Percentiles rank a stretch among this genome's conserved stretches.
These are phyloP conservation scores for Cadophora malorum DNA, from an alignment of 2,329 filamentous ascomycete genomes.

Conservation along the genomic window DNA sequence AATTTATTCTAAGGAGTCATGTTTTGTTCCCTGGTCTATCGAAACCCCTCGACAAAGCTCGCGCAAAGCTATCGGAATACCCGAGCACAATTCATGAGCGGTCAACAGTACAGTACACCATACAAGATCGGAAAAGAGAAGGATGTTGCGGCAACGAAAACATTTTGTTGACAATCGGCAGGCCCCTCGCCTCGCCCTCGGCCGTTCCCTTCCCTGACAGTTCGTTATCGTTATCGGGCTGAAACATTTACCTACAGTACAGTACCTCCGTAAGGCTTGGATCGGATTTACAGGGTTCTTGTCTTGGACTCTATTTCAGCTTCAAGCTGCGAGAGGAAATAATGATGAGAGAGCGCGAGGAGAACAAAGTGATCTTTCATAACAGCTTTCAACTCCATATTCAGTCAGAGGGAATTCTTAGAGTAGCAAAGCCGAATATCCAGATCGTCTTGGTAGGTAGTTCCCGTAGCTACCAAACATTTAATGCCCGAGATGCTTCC, in stretches of 20 bases:
- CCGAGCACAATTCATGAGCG: neutral
- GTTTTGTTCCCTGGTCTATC: neutral
- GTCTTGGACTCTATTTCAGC: neutral
- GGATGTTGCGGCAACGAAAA: neutral
- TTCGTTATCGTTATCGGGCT: conserved; percentile 8
- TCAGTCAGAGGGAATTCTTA: neutral
- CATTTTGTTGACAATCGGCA: neutral
- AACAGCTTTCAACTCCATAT: too few species aligned
- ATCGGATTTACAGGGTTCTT: neutral
- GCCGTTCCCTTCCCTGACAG: too few species aligned
- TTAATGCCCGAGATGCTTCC: neutral
- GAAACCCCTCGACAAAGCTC: neutral
- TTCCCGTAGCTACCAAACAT: neutral
- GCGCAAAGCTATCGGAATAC: neutral
- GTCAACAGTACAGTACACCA: neutral
- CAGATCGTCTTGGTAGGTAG: neutral
- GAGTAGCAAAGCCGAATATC: too few species aligned
- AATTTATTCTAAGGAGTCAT: too few species aligned
- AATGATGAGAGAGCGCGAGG: neutral
- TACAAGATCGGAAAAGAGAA: neutral
- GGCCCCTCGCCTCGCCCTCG: neutral
- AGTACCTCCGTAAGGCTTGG: too few species aligned
- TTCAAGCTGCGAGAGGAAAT: neutral
- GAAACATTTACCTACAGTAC: neutral
- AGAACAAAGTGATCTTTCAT: too few species aligned